These are phyloP conservation scores for Colletotrichum costaricense DNA, from an alignment of 2,329 filamentous ascomycete genomes.

Conservation along the genomic window DNA sequence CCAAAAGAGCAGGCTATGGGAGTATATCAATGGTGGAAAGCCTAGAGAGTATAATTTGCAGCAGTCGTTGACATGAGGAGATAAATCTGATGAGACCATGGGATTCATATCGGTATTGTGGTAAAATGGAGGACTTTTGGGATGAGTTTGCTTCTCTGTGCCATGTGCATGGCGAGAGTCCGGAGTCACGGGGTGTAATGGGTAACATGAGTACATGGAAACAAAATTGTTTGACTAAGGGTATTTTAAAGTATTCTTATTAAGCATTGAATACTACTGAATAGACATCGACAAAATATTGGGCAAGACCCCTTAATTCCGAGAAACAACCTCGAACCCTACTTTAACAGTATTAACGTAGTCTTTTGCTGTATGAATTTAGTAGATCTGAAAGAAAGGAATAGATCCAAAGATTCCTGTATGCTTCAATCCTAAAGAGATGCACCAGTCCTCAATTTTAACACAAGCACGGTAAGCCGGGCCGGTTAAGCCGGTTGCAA, in stretches of 20 bases:
- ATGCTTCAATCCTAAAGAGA: neutral
- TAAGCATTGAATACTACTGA: neutral
- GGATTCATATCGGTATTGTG: neutral
- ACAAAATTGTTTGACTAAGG: neutral
- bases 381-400: neutral
- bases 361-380: neutral
- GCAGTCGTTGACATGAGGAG: neutral
- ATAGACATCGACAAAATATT: neutral
- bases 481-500: neutral
- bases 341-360: neutral
- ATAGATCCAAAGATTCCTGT: neutral
- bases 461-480: neutral
- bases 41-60: neutral
- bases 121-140: neutral
- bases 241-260: neutral
- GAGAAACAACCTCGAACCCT: neutral
- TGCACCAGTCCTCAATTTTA: neutral
- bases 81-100: neutral
- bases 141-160: neutral
- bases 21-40: conserved; percentile 1
- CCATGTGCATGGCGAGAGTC: neutral
- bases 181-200: neutral
- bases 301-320: too few species aligned
- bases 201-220: neutral
- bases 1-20: neutral